These are phyloP conservation scores for Rhododendron griersonianum DNA, from an alignment of 148 eudicot genomes.

Conservation along the genomic window DNA sequence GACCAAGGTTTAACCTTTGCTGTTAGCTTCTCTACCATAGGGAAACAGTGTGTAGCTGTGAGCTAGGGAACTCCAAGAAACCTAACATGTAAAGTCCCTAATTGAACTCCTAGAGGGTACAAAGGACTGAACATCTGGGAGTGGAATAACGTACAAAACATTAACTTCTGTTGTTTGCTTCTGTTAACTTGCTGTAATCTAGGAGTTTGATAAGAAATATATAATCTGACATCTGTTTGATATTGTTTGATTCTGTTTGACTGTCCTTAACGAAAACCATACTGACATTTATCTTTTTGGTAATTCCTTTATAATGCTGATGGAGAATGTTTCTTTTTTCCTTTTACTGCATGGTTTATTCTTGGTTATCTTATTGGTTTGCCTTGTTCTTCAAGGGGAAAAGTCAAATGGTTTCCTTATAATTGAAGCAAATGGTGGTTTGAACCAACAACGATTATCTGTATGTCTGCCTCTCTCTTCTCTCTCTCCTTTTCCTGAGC, in stretches of 20 bases:
- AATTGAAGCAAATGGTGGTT: constrained; percentile 98
- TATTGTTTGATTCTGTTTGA: background rate
- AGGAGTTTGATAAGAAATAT: background rate
- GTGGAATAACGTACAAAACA: background rate
- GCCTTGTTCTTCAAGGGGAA: constrained; percentile 29
- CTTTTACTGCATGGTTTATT: background rate
- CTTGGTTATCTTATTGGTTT: constrained; percentile 9
- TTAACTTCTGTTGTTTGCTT: background rate
- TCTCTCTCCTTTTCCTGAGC: background rate
- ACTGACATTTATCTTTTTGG: background rate
- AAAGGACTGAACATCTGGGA: background rate
- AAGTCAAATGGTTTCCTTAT: constrained; percentile 88
- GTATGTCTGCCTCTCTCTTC: constrained; percentile 38
- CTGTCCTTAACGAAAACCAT: background rate
- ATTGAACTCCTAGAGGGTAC: background rate
- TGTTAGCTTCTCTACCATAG: background rate
- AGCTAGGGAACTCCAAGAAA: background rate
- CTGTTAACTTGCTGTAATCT: constrained; percentile 1
- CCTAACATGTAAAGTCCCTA: background rate
- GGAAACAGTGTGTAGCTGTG: background rate
- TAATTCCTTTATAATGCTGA: background rate
- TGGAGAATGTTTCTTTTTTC: background rate
- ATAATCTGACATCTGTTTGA: background rate
- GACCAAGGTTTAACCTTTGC: background rate
- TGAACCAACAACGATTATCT: constrained; percentile 92